Percentiles rank a stretch among this genome's conserved stretches.
Conservation (phyloP, 1,284 basidiomycete genomes). For the Hymenochaete sp. region DNA sequence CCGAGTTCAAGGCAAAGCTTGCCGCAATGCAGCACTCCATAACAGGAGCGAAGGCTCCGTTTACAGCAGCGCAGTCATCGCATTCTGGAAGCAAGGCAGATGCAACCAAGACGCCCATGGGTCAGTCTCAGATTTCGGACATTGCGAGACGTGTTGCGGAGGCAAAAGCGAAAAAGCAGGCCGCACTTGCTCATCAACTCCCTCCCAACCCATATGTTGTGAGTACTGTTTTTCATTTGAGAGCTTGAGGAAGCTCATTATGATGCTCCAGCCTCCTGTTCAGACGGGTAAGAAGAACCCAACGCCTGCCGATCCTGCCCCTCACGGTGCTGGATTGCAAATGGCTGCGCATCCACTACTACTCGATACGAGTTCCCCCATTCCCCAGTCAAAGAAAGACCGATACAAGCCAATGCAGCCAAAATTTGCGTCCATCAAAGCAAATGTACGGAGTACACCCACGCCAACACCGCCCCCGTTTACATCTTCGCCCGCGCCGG, state of each 20-base stretch:
- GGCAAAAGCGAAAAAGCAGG: constrained; percentile 67
- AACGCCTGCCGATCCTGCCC: constrained; percentile 46
- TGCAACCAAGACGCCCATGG: constrained; percentile 20
- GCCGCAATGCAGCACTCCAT: too few species aligned
- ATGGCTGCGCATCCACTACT: constrained; percentile 86
- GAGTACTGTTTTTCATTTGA: constrained; percentile 21
- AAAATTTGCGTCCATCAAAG: constrained; percentile 91
- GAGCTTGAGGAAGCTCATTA: constrained; percentile 1
- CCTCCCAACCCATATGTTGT: constrained; percentile 83
- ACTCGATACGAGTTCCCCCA: constrained; percentile 51
- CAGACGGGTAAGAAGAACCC: constrained; percentile 46
- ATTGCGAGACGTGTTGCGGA: constrained; percentile 66
- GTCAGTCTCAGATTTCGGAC: constrained; percentile 31
- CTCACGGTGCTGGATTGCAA: constrained; percentile 75
- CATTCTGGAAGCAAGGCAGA: too few species aligned
- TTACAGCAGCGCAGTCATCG: constrained; percentile 26
- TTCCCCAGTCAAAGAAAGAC: constrained; percentile 74
- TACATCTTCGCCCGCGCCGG: constrained; percentile 28
- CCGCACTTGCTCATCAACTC: constrained; percentile 67
- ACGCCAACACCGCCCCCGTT: constrained; percentile 53
- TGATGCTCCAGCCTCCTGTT: constrained; percentile 35
- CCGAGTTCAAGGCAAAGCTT: constrained; percentile 78
- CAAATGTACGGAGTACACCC: constrained; percentile 65
- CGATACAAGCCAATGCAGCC: constrained; percentile 95
- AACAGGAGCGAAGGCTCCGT: constrained; percentile 39